Evolutionary conservation across 176 grass and related monocot genomes (phyloP), one percentile per base, ranked within the genome.

Genomic region (Rhynchospora pubera): DNA sequence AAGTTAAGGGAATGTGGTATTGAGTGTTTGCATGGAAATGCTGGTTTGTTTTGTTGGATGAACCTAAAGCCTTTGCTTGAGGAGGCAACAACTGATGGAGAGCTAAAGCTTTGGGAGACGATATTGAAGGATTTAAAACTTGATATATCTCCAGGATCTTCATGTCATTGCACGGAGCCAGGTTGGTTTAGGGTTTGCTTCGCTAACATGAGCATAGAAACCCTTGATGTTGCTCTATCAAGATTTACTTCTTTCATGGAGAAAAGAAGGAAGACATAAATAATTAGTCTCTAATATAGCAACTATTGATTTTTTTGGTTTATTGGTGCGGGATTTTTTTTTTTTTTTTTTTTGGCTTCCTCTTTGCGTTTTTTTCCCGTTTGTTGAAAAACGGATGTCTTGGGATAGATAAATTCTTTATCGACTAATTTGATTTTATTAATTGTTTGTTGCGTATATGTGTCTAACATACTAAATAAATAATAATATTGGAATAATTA

Each of bases 131-230:
- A 97, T 82, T 82, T 85, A 16, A 97, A 83, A 86, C 89, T 97
- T 32, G 91, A 93, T 65, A 93, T 93, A 83, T 97, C 93, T 15
- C 93, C 93, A 15, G 93, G 89, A 0, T 97, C 93, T 57, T 97
- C 93, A 14, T 97, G 93, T 84, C 93, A 91, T 83, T 97, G 93
- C 85, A 86, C 89, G 13, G 93, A 93, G 65, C 76, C 93, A 9
- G 93, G 93, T 0, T 97, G 93, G 93, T 97, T 97, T 88, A 91
- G 93, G 91, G 91, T 97, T 62, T 97, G 93, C 81, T 97, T 97
- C 77, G 93, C 93, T 2, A 97, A 97, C 73, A 97, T 97, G 93
- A 97, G 82, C 85, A 47, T 88, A 71, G 79, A 47, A 82, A 93
- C 91, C 21, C 81, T 97, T 75, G 89, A 97, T 60, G 65, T 97